Evolutionary conservation across 1,139 yeast genomes (phyloP), one percentile per base, ranked within the genome.

Genomic region (Saccharomyces uvarum): DNA sequence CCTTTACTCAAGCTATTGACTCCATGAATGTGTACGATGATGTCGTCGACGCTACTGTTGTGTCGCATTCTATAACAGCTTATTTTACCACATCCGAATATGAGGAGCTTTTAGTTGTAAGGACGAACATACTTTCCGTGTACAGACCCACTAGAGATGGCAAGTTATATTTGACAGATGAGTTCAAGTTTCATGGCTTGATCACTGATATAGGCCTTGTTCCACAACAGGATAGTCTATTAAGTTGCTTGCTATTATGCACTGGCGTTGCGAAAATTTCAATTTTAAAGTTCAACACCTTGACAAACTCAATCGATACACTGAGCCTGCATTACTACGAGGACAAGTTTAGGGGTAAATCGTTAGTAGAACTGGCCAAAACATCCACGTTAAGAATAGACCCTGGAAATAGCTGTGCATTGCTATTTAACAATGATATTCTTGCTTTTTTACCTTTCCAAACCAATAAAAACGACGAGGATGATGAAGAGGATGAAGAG

Each of bases 301-400:
- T 67, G 7, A 68, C 66, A 14, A 76, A 81, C 57, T 64, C 78
- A 0, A 76, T 93, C 13, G 75, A 79, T 19, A 89, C 97, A 0
- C 78, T 83, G 2, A 88, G 97, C 52, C 75, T 93, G 54, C 99
- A 93, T 70, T 89, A 81, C 68, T 93, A 91, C 69, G 98, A 91
- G 65, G 80, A 82, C 54, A 80, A 83, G 48, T 77, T 87, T 54
- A 79, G 73, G 62, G 77, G 75, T 54, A 68, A 75, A 55, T 81
- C 82, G 47, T 76, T 75, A 57, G 81, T 77, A 56, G 70, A 77
- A 53, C 66, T 66, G 54, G 70, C 72, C 50, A 66, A 74, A 4
- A 67, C 74, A 5, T 73, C 89, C 0, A 73, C 75, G 24, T 75
- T 88, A 60, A 71, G 83, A 31, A 75, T 85, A 0, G 97, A 89